A percentile compares a stretch with the other conserved stretches of the same genome.
Conservation (phyloP, 2,329 filamentous ascomycete genomes). For the Myriosclerotinia curreyana region DNA sequence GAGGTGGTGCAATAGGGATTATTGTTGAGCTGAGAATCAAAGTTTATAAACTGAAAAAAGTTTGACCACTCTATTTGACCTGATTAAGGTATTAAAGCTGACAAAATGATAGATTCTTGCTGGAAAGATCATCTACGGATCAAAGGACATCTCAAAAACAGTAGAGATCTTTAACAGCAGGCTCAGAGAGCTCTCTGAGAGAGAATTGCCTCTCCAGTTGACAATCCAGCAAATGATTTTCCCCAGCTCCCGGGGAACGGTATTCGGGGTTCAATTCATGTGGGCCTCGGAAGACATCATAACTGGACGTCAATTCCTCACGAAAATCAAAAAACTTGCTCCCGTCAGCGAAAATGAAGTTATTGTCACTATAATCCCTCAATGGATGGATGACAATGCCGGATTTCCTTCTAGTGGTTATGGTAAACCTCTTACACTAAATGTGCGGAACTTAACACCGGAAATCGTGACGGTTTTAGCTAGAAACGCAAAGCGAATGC, state of each 20-base stretch:
- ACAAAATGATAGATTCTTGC: slow-evolving; percentile 34
- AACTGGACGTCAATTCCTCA: slow-evolving; percentile 36
- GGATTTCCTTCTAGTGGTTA: no score
- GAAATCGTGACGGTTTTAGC: no score
- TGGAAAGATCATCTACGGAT: slow-evolving; percentile 39
- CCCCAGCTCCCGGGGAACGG: slow-evolving; percentile 35
- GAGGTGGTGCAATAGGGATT: no score
- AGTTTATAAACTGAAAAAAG: no score
- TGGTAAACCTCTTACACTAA: no score
- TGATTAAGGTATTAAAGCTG: no score
- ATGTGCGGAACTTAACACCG: no score
- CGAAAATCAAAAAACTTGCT: slow-evolving; percentile 36
- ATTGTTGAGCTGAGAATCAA: no score
- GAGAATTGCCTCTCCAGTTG: slow-evolving; percentile 30
- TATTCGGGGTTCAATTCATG: slow-evolving; percentile 35
- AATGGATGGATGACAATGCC: slow-evolving; percentile 26
- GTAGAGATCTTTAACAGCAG: slow-evolving; percentile 34
- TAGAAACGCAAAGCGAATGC: no score
- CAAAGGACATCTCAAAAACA: slow-evolving; percentile 35
- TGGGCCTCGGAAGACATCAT: slow-evolving; percentile 41
- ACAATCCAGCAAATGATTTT: slow-evolving; percentile 36
- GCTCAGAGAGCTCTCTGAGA: slow-evolving; percentile 31
- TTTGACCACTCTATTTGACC: no score
- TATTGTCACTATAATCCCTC: slow-evolving; percentile 28
- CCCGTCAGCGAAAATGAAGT: slow-evolving; percentile 37